phyloP scores from a whole-genome alignment of 192 early-diverging fungal species.

The Chytriomyces hyalinus region DNA sequence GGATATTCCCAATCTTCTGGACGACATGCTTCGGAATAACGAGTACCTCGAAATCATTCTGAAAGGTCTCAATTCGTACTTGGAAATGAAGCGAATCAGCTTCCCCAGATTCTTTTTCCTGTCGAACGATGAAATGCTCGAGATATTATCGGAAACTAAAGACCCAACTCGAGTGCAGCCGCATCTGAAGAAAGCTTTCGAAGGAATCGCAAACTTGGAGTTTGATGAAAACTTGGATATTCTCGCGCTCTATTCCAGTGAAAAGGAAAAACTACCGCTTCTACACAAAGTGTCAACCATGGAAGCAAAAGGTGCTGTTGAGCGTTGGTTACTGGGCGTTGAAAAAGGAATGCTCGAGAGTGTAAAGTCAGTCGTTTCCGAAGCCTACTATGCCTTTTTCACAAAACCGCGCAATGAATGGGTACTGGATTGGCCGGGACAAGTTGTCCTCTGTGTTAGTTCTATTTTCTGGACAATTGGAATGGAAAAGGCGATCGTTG shows the following conservation, averaged over 20 bases:
- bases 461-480: slow-evolving; percentile 67
- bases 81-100: slow-evolving; percentile 65
- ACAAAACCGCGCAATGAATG: slow-evolving; percentile 59
- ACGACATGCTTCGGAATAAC: slow-evolving; percentile 62
- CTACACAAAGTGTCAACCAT: slow-evolving; percentile 60
- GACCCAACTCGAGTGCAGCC: slow-evolving; percentile 68
- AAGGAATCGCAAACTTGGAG: slow-evolving; percentile 62
- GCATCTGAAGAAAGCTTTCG: slow-evolving; percentile 71
- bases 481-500: slow-evolving; percentile 57
- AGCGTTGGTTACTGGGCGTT: slow-evolving; percentile 62
- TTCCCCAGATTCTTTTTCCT: slow-evolving; percentile 72
- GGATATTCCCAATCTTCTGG: slow-evolving; percentile 64
- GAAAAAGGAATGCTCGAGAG: slow-evolving; percentile 65
- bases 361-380: slow-evolving; percentile 53
- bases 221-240: slow-evolving; percentile 67
- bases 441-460: slow-evolving; percentile 65
- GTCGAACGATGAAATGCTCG: slow-evolving; percentile 73
- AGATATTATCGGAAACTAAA: slow-evolving; percentile 71
- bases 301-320: slow-evolving; percentile 69
- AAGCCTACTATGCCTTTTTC: slow-evolving; percentile 58
- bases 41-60: slow-evolving; percentile 62
- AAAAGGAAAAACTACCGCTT: slow-evolving; percentile 61
- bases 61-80: slow-evolving; percentile 66
- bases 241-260: slow-evolving; percentile 56
- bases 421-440: slow-evolving; percentile 71